Percentiles rank a stretch among this genome's conserved stretches.
phyloP scores from a whole-genome alignment of 495 filamentous ascomycete genomes.

The Saxophila tyrrhenica region DNA sequence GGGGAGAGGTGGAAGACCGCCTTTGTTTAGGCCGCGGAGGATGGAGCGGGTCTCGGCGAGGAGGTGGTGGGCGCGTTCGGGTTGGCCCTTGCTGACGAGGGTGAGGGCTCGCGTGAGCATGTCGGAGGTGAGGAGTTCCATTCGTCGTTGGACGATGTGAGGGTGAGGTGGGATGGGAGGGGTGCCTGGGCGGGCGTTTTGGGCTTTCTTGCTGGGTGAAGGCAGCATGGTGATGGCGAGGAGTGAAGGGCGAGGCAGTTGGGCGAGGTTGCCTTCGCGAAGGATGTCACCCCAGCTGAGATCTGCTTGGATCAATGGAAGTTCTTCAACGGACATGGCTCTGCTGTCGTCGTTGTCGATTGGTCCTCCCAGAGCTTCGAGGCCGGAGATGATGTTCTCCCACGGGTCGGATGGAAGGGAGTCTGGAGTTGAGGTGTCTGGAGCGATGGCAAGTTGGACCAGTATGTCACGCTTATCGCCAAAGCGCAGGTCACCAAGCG shows the following conservation, averaged over 20 bases:
- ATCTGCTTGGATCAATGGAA: constrained; percentile 92
- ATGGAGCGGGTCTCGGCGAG: constrained; percentile 90
- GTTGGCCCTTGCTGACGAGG: constrained; percentile 79
- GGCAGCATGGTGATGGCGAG: constrained; percentile 99
- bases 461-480: constrained; percentile 97
- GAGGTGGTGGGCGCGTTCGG: constrained; percentile 85
- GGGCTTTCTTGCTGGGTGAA: constrained; percentile 47
- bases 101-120: constrained; percentile 93
- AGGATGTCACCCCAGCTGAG: constrained; percentile 89
- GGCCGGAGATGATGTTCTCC: constrained; percentile 91
- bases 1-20: constrained; percentile 84
- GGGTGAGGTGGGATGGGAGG: constrained; percentile 94
- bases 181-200: constrained; percentile 47
- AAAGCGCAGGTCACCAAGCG: constrained; percentile 85
- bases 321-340: constrained; percentile 78
- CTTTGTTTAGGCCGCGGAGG: constrained; percentile 89
- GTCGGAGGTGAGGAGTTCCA: constrained; percentile 96
- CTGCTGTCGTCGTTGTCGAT: constrained; percentile 79
- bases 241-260: constrained; percentile 78
- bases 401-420: constrained; percentile 84
- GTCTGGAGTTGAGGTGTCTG: constrained; percentile 78
- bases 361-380: constrained; percentile 90
- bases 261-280: constrained; percentile 76
- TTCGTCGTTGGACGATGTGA: constrained; percentile 87
- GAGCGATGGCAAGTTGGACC: constrained; percentile 85